phyloP scores from a whole-genome alignment of 441 rosid genomes.

The Euphorbia schlechtendalii region DNA sequence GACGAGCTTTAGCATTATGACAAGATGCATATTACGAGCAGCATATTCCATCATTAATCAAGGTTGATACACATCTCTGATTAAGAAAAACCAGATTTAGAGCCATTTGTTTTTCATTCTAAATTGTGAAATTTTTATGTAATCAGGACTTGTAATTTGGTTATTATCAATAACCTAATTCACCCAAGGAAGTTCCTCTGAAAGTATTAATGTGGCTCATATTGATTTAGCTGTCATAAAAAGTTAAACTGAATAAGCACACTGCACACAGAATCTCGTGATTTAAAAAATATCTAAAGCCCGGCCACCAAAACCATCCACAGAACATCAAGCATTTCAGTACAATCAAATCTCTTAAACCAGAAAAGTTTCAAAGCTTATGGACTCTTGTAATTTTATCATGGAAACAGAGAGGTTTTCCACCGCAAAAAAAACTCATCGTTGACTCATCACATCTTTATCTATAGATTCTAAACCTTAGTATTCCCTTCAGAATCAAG shows the following conservation, averaged over 20 bases:
- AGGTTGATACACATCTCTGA: too few relatives aligned
- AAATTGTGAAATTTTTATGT: too few relatives aligned
- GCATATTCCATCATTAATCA: too few relatives aligned
- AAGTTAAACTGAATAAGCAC: background rate
- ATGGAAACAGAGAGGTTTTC: background rate
- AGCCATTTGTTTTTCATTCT: too few relatives aligned
- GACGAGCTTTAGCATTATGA: constrained; percentile 2
- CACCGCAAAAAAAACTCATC: too few relatives aligned
- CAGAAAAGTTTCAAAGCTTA: background rate
- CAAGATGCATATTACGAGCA: too few relatives aligned
- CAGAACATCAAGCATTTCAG: background rate
- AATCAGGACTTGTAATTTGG: background rate
- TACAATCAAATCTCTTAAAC: background rate
- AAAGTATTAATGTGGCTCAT: background rate
- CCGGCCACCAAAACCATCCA: background rate
- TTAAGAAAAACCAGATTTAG: too few relatives aligned
- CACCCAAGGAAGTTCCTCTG: background rate
- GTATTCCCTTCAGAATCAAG: too few relatives aligned
- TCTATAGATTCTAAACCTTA: too few relatives aligned
- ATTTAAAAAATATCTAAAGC: background rate
- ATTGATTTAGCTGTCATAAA: background rate
- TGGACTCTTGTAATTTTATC: background rate
- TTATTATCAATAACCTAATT: background rate
- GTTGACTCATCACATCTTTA: too few relatives aligned
- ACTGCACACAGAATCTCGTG: background rate